phyloP scores from a whole-genome alignment of 805 yeast species.

The Barnettozyma sucrosica region DNA sequence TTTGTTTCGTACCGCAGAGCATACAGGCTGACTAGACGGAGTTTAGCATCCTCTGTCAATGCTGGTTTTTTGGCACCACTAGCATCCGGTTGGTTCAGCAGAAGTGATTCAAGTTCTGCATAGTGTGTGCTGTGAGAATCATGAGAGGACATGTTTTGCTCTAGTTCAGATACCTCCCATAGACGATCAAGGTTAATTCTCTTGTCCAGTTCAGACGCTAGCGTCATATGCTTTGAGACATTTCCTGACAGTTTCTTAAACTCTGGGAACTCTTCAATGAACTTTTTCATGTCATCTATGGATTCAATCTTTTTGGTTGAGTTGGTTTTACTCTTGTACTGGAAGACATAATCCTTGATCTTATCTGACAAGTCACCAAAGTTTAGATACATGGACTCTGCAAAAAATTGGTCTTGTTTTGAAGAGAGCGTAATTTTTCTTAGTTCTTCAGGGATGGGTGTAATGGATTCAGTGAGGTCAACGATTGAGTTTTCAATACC shows the following conservation, averaged over 20 bases:
- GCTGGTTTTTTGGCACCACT: constrained; percentile 28
- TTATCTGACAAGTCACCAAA: constrained; percentile 93
- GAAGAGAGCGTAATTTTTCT: constrained; percentile 59
- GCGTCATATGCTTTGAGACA: constrained; percentile 86
- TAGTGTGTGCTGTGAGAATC: constrained; percentile 54
- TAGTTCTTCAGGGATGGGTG: constrained; percentile 53
- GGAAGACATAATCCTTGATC: constrained; percentile 77
- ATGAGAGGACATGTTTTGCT: constrained; percentile 74
- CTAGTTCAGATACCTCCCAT: constrained; percentile 85
- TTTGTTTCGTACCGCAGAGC: constrained; percentile 62
- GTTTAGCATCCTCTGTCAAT: constrained; percentile 49
- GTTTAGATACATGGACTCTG: constrained; percentile 77
- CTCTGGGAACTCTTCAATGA: constrained; percentile 91
- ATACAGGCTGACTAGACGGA: constrained; percentile 69
- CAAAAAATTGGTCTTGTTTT: constrained; percentile 71
- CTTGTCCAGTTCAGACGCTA: constrained; percentile 81
- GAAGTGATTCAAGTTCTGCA: constrained; percentile 46
- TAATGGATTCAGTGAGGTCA: constrained; percentile 45
- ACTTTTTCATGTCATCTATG: constrained; percentile 83
- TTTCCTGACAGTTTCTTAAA: constrained; percentile 82
- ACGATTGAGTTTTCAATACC: constrained; percentile 82
- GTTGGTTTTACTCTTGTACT: constrained; percentile 76
- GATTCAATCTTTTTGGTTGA: constrained; percentile 66
- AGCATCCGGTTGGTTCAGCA: constrained; percentile 31
- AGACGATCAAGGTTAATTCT: constrained; percentile 57